Percentiles rank a stretch among this genome's conserved stretches.
phyloP scores from a whole-genome alignment of 768 basidiomycete genomes.

The Leucocoprinus birnbaumii region DNA sequence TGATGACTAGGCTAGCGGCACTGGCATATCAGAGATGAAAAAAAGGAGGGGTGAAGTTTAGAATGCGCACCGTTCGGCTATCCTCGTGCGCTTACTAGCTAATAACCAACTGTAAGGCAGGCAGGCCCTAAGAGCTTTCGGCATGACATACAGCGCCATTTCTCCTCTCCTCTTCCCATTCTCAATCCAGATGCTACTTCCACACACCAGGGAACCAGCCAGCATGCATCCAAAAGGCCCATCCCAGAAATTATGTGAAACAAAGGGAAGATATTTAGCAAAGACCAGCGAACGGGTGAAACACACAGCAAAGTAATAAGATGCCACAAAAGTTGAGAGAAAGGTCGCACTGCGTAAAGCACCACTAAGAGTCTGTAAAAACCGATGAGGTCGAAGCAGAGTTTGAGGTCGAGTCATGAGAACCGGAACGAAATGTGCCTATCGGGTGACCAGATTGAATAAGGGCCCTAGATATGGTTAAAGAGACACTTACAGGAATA shows the following conservation, averaged over 20 bases:
- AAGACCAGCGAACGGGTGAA: conserved; percentile 62
- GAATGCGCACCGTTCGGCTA: conserved; percentile 52
- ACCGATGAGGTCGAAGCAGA: conserved; percentile 41
- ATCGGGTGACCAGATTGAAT: not conserved
- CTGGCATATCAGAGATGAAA: conserved; percentile 3
- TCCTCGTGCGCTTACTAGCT: conserved; percentile 36
- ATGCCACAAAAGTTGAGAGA: conserved; percentile 67
- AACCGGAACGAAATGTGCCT: conserved; percentile 72
- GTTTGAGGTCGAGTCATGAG: conserved; percentile 55
- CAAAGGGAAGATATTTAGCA: conserved; percentile 58
- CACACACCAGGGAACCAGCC: conserved; percentile 66
- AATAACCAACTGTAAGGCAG: conserved; percentile 55
- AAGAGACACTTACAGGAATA: conserved; percentile 55
- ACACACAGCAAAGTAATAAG: conserved; percentile 72
- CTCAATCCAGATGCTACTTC: conserved; percentile 78
- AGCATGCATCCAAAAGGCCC: conserved; percentile 69
- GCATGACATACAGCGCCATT: conserved; percentile 78
- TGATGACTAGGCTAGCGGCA: conserved; percentile 50
- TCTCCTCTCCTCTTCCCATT: conserved; percentile 69
- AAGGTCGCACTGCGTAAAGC: conserved; percentile 68
- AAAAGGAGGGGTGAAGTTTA: not conserved
- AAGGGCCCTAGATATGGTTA: not conserved
- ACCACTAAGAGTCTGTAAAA: conserved; percentile 42
- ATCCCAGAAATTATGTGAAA: conserved; percentile 81
- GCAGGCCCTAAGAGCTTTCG: conserved; percentile 62